Evolutionary conservation across 768 basidiomycete species (phyloP).

Genomic region (Auricularia auricula-judae): DNA sequence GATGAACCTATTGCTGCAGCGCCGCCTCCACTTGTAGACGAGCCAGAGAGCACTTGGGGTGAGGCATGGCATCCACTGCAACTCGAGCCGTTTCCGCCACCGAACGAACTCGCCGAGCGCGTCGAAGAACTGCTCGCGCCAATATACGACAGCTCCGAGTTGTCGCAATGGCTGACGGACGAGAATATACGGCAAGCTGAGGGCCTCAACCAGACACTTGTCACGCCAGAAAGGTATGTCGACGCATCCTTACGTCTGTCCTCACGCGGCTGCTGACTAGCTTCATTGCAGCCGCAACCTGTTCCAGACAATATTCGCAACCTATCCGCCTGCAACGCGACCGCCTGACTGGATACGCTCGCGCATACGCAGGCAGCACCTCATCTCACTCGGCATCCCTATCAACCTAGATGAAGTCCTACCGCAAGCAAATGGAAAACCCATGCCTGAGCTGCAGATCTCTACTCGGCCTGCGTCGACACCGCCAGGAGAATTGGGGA

Average conservation of each 20-base stretch:
- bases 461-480: constrained; percentile 73
- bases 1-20: constrained; percentile 10
- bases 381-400: constrained; percentile 86
- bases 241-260: constrained; percentile 4
- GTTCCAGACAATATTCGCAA: constrained; percentile 55
- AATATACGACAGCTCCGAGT: constrained; percentile 46
- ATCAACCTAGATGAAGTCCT: constrained; percentile 91
- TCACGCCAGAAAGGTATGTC: constrained; percentile 61
- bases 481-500: constrained; percentile 45
- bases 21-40: constrained; percentile 22
- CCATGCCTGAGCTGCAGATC: constrained; percentile 72
- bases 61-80: constrained; percentile 49
- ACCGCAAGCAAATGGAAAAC: constrained; percentile 50
- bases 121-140: constrained; percentile 56
- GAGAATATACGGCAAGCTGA: constrained; percentile 71
- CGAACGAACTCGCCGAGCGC: constrained; percentile 44
- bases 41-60: constrained; percentile 26
- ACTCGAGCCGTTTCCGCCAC: constrained; percentile 54
- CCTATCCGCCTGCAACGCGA: constrained; percentile 62
- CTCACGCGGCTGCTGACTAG: constrained; percentile 3
- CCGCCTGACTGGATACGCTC: constrained; percentile 94
- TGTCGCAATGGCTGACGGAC: constrained; percentile 45
- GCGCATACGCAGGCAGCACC: constrained; percentile 78
- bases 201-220: constrained; percentile 69
- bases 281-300: constrained; percentile 53